Conservation (phyloP, 2,329 filamentous ascomycete species). For the Fusarium coicis region DNA sequence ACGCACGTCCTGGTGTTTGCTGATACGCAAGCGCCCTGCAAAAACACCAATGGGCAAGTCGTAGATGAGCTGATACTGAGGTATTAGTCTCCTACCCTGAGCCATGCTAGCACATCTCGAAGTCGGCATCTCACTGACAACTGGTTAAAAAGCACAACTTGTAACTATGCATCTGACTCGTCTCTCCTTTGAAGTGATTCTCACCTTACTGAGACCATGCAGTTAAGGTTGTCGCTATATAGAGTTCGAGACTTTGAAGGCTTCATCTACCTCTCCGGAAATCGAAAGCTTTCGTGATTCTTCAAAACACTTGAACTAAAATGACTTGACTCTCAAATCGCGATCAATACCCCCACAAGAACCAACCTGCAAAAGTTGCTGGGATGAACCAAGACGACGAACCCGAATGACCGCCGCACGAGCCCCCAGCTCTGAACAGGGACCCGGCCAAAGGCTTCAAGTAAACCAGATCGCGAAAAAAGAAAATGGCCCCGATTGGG, state of each 20-base stretch:
- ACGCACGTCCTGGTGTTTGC: conserved; percentile 14
- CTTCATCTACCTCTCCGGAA: background rate
- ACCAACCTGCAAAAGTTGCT: conserved; percentile 21
- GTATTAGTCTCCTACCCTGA: conserved; percentile 26
- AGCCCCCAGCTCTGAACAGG: conserved; percentile 36
- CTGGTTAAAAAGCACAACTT: background rate
- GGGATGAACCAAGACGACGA: conserved; percentile 41
- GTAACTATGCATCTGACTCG: conserved; percentile 1
- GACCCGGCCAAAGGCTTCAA: conserved; percentile 28
- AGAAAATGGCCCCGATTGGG: conserved; percentile 15
- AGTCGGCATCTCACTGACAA: conserved; percentile 7
- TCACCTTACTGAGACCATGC: background rate
- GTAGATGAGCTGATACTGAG: conserved; percentile 14
- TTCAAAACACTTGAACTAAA: conserved; percentile 11
- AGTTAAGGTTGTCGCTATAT: background rate
- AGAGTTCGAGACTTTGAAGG: background rate
- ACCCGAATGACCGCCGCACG: conserved; percentile 41
- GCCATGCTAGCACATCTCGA: conserved; percentile 18
- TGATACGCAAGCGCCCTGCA: conserved; percentile 24
- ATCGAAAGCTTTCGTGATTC: background rate
- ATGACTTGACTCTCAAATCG: conserved; percentile 17
- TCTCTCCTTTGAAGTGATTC: background rate
- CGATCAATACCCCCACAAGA: conserved; percentile 28
- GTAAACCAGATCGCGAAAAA: conserved; percentile 36
- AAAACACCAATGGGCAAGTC: conserved; percentile 32